Percentiles rank a stretch among this genome's conserved stretches.
Conservation (phyloP, 208 protist genomes). For the Borovskyia barvae region DNA sequence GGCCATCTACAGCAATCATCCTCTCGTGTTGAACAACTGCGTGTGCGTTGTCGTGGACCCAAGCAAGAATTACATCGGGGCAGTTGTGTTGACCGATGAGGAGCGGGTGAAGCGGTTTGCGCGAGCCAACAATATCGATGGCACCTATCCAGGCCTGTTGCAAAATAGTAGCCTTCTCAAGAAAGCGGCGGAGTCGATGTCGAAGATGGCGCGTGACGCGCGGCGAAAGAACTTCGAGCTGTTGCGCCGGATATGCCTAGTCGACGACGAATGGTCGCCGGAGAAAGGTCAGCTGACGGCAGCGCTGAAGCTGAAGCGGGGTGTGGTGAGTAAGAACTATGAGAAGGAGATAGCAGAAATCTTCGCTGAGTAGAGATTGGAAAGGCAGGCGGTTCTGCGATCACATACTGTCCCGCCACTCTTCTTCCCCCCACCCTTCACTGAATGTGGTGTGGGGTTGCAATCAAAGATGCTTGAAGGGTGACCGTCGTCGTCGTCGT, state of each 20-base stretch:
- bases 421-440: too few relatives aligned
- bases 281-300: slow-evolving; percentile 80
- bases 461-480: too few relatives aligned
- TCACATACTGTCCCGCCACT: neutral
- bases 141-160: slow-evolving; percentile 37
- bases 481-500: too few relatives aligned
- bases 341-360: slow-evolving; percentile 45
- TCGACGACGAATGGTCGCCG: slow-evolving; percentile 75
- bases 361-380: slow-evolving; percentile 39
- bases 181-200: slow-evolving; percentile 37
- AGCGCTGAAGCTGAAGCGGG: slow-evolving; percentile 68
- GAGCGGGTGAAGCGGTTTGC: slow-evolving; percentile 38
- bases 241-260: slow-evolving; percentile 39
- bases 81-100: slow-evolving; percentile 53
- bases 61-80: slow-evolving; percentile 44
- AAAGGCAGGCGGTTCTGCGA: neutral
- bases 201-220: slow-evolving; percentile 29
- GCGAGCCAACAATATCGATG: slow-evolving; percentile 26
- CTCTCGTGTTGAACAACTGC: slow-evolving; percentile 60
- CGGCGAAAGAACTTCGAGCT: slow-evolving; percentile 47
- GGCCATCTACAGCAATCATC: slow-evolving; percentile 57
- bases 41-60: slow-evolving; percentile 81
- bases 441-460: too few relatives aligned
- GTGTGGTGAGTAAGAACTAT: slow-evolving; percentile 50
- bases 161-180: slow-evolving; percentile 10